Percentiles rank a stretch among this genome's conserved stretches.
Evolutionary conservation across 345 rosid genomes (phyloP).

Genomic region (Aethionema arabicum): DNA sequence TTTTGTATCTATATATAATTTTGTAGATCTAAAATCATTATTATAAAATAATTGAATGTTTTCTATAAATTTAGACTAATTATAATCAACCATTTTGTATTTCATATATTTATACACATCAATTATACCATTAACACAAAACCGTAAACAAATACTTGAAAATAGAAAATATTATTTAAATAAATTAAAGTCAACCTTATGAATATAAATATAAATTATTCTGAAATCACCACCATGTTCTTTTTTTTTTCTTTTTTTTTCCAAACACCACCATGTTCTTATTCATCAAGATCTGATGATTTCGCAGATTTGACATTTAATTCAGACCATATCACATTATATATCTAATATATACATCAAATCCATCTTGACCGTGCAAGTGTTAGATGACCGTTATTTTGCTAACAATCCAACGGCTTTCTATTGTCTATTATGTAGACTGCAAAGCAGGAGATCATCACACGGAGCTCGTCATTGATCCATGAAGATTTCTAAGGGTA

Average conservation of each 20-base stretch:
- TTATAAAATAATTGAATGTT: too few relatives aligned
- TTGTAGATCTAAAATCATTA: too few relatives aligned
- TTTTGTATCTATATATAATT: too few relatives aligned
- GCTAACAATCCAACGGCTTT: neutral
- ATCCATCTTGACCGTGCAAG: constrained; percentile 6
- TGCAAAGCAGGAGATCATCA: neutral
- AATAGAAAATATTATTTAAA: neutral
- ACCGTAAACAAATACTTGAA: too few relatives aligned
- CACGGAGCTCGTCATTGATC: constrained; percentile 6
- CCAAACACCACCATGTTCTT: neutral
- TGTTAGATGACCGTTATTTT: neutral
- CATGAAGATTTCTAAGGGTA: neutral
- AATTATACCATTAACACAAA: too few relatives aligned
- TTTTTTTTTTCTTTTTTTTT: too few relatives aligned
- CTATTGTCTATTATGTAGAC: neutral
- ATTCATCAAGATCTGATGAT: constrained; percentile 10
- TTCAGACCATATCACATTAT: neutral
- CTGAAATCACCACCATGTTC: neutral
- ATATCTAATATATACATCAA: too few relatives aligned
- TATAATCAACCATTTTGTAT: too few relatives aligned
- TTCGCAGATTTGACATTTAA: neutral
- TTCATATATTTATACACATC: too few relatives aligned
- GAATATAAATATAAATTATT: too few relatives aligned
- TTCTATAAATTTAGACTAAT: too few relatives aligned
- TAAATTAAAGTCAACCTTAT: constrained; percentile 12